Evolutionary conservation across 1,139 yeast species (phyloP), one percentile per base, ranked within the genome.

Genomic region (Wickerhamomyces sp.): DNA sequence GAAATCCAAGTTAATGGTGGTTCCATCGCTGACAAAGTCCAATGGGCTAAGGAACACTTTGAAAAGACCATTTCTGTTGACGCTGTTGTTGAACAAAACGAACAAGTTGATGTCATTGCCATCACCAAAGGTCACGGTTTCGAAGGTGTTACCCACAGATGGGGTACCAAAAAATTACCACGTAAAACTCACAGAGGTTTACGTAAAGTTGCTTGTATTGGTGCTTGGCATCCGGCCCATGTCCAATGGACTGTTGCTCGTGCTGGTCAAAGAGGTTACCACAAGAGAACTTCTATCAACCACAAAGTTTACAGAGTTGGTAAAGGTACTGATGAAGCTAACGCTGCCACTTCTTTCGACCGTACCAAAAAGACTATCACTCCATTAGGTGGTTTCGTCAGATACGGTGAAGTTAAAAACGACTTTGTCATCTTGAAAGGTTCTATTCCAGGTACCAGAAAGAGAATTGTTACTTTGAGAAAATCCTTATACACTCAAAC

Each of bases 231-330:
- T 81, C 98, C 98, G 75, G 85, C 96, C 77, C 96, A 92, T 80
- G 99, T 92, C 69, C 78, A 82, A 76, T 92, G 95, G 95, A 86
- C 97, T 68, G 98, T 92, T 75, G 97, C 98, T 65, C 89, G 99
- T 79, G 97, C 98, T 65, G 99, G 99, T 92, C 98, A 92, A 82
- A 88, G 84, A 81, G 99, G 99, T 88, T 92, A 86, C 96, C 98
- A 92, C 79, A 96, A 89, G 94, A 90, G 99, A 86, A 92, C 98
- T 67, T 92, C 98, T 57, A 85, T 90, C 74, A 94, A 92, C 96
- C 98, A 94, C 95, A 92, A 92, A 88, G 80, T 92, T 70, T 92
- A 92, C 97, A 87, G 98, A 78, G 81, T 94, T 65, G 99, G 98
- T 73, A 81, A 84, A 73, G 98, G 83, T 68, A 95, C 73, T 60